A percentile compares a stretch with the other conserved stretches of the same genome.
phyloP scores from a whole-genome alignment of 495 filamentous ascomycete genomes.

The Delitschia confertaspora region DNA sequence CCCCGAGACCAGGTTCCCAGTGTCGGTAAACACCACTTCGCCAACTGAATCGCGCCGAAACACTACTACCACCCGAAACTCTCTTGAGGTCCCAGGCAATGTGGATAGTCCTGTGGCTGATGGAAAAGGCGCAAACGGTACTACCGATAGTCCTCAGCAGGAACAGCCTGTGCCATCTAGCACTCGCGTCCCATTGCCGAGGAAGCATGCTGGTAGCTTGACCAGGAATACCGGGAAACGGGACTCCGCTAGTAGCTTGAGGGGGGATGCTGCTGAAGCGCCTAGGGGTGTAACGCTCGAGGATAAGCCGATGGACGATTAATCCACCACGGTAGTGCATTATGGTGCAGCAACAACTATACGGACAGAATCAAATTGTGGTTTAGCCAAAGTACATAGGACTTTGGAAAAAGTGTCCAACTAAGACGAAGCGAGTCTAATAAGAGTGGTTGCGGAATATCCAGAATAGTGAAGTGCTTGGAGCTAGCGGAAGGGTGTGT shows the following conservation, averaged over 20 bases:
- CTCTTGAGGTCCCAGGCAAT: constrained; percentile 49
- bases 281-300: constrained; percentile 64
- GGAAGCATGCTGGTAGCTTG: constrained; percentile 20
- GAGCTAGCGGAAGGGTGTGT: too few relatives aligned
- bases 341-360: too few relatives aligned
- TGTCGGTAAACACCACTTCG: constrained; percentile 43
- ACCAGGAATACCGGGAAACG: constrained; percentile 23
- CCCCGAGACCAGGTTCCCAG: constrained; percentile 75
- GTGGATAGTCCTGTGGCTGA: constrained; percentile 24
- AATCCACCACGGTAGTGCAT: too few relatives aligned
- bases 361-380: too few relatives aligned
- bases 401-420: too few relatives aligned
- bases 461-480: too few relatives aligned
- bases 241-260: constrained; percentile 37
- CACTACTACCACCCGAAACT: constrained; percentile 45
- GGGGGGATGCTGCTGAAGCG: constrained; percentile 24
- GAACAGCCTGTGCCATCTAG: constrained; percentile 19
- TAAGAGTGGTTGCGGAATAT: too few relatives aligned
- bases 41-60: constrained; percentile 46
- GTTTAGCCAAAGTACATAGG: too few relatives aligned
- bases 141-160: not conserved
- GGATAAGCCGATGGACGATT: constrained; percentile 82
- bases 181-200: constrained; percentile 31
- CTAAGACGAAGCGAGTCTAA: too few relatives aligned
- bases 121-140: constrained; percentile 17